phyloP scores from a whole-genome alignment of 2,329 filamentous ascomycete genomes.

The Endothia cerciana region DNA sequence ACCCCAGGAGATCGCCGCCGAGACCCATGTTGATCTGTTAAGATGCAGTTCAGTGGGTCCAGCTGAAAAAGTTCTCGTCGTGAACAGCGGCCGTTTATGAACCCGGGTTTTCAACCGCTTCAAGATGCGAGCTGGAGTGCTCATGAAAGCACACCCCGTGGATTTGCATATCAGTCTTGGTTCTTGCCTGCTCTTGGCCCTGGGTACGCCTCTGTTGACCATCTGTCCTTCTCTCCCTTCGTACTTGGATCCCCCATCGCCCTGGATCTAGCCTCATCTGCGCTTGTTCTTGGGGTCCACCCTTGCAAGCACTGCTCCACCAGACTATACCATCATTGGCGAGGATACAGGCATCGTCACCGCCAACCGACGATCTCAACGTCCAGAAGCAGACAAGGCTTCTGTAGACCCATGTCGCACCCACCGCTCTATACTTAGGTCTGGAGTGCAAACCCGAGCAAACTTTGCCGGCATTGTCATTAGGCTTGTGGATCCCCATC shows the following conservation, averaged over 20 bases:
- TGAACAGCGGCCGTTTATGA: no score
- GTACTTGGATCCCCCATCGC: background rate
- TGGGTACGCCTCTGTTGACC: background rate
- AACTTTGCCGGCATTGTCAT: background rate
- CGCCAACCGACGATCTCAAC: background rate
- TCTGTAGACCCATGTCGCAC: background rate
- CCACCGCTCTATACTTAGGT: background rate
- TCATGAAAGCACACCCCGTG: background rate
- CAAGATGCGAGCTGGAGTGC: no score
- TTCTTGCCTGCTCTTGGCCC: background rate
- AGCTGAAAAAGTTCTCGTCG: background rate
- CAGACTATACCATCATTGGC: background rate
- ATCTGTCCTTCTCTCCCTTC: background rate
- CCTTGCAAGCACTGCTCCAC: background rate
- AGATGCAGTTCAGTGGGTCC: background rate
- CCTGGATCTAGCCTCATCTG: no score
- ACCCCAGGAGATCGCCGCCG: background rate
- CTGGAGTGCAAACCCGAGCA: background rate
- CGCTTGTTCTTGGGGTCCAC: background rate
- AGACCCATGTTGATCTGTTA: background rate
- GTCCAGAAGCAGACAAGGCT: background rate
- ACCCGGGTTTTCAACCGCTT: no score
- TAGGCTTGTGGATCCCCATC: background rate
- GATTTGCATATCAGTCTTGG: background rate
- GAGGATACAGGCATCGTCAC: background rate